Base-by-base conservation (phyloP, 345 rosid genomes). In the Cardiospermum halicacabum region DNA sequence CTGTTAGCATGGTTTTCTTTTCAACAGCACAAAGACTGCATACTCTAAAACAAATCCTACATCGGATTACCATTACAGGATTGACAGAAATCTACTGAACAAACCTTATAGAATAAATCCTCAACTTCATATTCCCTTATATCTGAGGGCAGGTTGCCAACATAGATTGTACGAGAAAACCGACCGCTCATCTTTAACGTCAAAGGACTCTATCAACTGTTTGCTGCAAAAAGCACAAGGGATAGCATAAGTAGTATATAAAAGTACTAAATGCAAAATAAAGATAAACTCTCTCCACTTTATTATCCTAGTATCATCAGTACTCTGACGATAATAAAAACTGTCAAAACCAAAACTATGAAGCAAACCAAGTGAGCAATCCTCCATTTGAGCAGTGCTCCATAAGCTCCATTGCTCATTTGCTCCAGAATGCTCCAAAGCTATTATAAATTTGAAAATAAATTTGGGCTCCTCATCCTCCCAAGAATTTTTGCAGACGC, bases 81-180 rank as follows among this genome's bases (percentile, higher is more conserved):
- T 7, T 30, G 15, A 63, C 24, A 22, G 8, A 26, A 50, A 4
- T 19, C 25, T 32, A 50, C 25, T 53, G 45, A 74, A 32, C 82
- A 62, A 48, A 94, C 97, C 97, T 94, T 94, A 83, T 89, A 89
- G 68, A 94, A 94, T 34, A 94, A 77, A 79, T 94, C 97, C 72
- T 94, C 97, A 72, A 94, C 78, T 78, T 91, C 97, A 32, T 66
- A 70, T 77, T 94, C 99, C 70, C 85, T 82, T 55, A 94, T 85
- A 79, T 89, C 96, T 12, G 90, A 62, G 1, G 99, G 99, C 76
- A 94, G 77, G 84, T 94, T 94, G 61, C 99, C 99, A 67, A 91
- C 97, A 70, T 94, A 94, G 71, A 94, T 91, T n/a, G 93, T 83
- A 56, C 96, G 93, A 64, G 97, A 94, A 81, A 85, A 94, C 30